phyloP scores from a whole-genome alignment of 176 grass and related monocot genomes.

The Carex kokanica region DNA sequence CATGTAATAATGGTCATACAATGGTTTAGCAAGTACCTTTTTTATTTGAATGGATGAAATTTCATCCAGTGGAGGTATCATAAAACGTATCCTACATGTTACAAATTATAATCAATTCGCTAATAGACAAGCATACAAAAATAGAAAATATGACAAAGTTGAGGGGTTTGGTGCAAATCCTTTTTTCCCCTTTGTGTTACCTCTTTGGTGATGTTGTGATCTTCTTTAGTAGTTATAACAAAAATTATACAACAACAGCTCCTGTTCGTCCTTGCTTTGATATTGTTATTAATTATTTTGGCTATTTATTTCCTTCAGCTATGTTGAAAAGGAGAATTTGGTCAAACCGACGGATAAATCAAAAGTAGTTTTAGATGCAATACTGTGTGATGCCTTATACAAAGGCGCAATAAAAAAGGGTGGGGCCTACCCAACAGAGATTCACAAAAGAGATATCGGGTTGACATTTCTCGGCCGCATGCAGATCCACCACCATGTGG shows the following conservation, averaged over 20 bases:
- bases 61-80: background rate
- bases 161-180: background rate
- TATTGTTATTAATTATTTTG: slow-evolving; percentile 6
- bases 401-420: slow-evolving; percentile 95
- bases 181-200: background rate
- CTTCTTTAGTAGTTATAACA: background rate
- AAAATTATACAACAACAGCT: too few species aligned
- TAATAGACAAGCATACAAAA: background rate
- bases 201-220: background rate
- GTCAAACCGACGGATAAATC: slow-evolving; percentile 72
- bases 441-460: slow-evolving; percentile 85
- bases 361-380: slow-evolving; percentile 63
- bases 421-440: slow-evolving; percentile 58
- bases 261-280: background rate
- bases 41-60: background rate
- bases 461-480: slow-evolving; percentile 73
- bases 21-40: background rate
- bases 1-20: background rate
- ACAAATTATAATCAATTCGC: background rate
- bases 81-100: background rate
- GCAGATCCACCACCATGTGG: slow-evolving; percentile 74
- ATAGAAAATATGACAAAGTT: background rate
- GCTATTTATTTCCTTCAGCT: slow-evolving; percentile 38
- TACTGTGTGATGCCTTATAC: slow-evolving; percentile 87
- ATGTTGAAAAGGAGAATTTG: slow-evolving; percentile 94